A percentile compares a stretch with the other conserved stretches of the same genome.
Conservation (phyloP, 495 filamentous ascomycete species). For the Articulospora tetracladia region DNA sequence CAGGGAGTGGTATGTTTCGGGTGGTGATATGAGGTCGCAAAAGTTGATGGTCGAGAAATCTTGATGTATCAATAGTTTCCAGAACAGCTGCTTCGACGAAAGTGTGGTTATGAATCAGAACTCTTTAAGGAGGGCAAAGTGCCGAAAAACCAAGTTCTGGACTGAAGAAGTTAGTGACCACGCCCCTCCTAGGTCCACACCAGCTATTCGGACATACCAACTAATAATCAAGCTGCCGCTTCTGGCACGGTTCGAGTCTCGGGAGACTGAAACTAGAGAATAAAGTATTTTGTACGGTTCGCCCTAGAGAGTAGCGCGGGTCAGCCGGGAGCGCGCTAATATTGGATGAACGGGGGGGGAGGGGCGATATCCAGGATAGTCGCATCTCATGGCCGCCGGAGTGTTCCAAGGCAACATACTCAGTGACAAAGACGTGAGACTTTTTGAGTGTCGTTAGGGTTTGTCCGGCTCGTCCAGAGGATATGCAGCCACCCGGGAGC, state of each 20-base stretch:
- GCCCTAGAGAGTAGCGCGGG: slow-evolving; percentile 4
- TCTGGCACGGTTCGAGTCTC: slow-evolving; percentile 22
- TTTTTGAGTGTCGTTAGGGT: slow-evolving; percentile 20
- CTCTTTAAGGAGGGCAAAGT: background rate
- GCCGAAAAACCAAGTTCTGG: background rate
- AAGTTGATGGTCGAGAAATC: background rate
- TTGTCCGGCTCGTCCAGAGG: slow-evolving; percentile 18
- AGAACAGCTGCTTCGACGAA: background rate
- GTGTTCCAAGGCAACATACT: slow-evolving; percentile 12
- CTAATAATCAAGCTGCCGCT: slow-evolving; percentile 16
- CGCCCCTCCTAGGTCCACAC: background rate
- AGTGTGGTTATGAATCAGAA: background rate
- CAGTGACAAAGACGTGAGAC: slow-evolving; percentile 24
- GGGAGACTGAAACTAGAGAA: slow-evolving; percentile 23
- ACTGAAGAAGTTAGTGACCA: background rate
- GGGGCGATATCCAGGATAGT: background rate
- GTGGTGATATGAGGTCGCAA: background rate
- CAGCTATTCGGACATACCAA: background rate
- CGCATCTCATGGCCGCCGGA: background rate
- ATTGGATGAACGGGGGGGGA: slow-evolving; percentile 2
- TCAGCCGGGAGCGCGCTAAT: slow-evolving; percentile 11
- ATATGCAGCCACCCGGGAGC: slow-evolving; percentile 25
- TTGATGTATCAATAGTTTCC: background rate
- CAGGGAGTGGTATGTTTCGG: background rate
- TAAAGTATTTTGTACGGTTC: slow-evolving; percentile 8